Conservation (phyloP, 805 yeast species). For the Yamadazyma phyllophila region DNA sequence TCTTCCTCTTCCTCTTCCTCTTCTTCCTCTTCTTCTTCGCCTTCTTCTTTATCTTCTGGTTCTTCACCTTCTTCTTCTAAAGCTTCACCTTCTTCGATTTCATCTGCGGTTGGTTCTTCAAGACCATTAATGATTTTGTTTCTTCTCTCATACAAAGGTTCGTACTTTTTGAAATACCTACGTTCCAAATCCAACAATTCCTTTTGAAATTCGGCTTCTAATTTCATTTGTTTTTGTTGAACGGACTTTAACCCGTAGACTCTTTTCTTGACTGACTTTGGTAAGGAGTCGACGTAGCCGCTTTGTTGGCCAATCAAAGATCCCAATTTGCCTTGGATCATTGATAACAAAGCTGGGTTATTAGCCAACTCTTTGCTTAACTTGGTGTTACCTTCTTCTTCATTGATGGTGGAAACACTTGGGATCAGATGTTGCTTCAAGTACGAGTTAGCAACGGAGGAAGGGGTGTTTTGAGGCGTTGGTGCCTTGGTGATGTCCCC, state of each 20-base stretch:
- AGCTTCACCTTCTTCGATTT: slow-evolving; percentile 73
- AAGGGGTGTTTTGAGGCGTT: slow-evolving; percentile 98
- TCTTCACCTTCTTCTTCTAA: slow-evolving; percentile 57
- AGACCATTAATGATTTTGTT: slow-evolving; percentile 68
- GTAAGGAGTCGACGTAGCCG: slow-evolving; percentile 79
- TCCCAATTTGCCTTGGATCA: slow-evolving; percentile 88
- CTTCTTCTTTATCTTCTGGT: slow-evolving; percentile 23
- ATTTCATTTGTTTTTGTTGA: slow-evolving; percentile 73
- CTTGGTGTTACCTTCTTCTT: slow-evolving; percentile 50
- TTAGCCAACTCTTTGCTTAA: slow-evolving; percentile 55
- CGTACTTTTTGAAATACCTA: slow-evolving; percentile 67
- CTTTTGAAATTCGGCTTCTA: slow-evolving; percentile 89
- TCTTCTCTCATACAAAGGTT: slow-evolving; percentile 75
- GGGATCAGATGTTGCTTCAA: slow-evolving; percentile 61
- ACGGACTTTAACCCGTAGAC: slow-evolving; percentile 79
- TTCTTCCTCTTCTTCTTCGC: slow-evolving; percentile 23
- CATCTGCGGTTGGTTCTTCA: slow-evolving; percentile 74
- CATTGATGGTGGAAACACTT: slow-evolving; percentile 55
- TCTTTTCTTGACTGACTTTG: slow-evolving; percentile 68
- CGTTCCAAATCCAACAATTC: slow-evolving; percentile 85
- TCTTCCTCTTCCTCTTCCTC: slow-evolving; percentile 40
- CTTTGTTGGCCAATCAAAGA: slow-evolving; percentile 80
- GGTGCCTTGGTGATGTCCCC: slow-evolving; percentile 90
- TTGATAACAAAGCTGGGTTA: slow-evolving; percentile 78
- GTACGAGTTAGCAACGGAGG: slow-evolving; percentile 75